Evolutionary conservation across 2,329 filamentous ascomycete species (phyloP).

Genomic region (Colletotrichum orchidophilum): DNA sequence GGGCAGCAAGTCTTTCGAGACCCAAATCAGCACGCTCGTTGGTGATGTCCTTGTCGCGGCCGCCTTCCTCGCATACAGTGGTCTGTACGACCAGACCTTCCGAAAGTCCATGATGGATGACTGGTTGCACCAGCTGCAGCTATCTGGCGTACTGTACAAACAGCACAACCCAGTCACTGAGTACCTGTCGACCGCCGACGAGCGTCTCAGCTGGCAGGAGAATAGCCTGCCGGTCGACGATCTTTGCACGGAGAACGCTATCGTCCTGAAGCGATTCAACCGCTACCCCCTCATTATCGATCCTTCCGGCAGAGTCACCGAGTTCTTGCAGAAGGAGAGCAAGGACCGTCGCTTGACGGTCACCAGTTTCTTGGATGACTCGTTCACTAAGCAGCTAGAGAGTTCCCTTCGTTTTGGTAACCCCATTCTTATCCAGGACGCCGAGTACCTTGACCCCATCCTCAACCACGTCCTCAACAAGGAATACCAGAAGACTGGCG

Average conservation of each 20-base stretch:
- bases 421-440: conserved; percentile 97
- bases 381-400: conserved; percentile 97
- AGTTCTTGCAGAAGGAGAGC: conserved; percentile 95
- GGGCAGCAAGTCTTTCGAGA: conserved; percentile 97
- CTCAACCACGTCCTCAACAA: conserved; percentile 99
- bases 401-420: conserved; percentile 98
- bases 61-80: conserved; percentile 95
- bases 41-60: conserved; percentile 97
- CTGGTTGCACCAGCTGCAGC: conserved; percentile 91
- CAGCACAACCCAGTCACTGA: conserved; percentile 93
- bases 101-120: conserved; percentile 98
- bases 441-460: conserved; percentile 95
- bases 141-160: conserved; percentile 95
- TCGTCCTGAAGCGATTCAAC: conserved; percentile 97
- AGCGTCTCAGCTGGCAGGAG: conserved; percentile 93
- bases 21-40: conserved; percentile 94
- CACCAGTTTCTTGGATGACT: conserved; percentile 97
- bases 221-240: conserved; percentile 95
- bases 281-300: conserved; percentile 98
- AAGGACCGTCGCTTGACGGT: conserved; percentile 93
- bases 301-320: conserved; percentile 91
- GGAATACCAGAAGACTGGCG: conserved; percentile 98
- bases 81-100: conserved; percentile 98
- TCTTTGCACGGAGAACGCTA: conserved; percentile 97
- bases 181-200: conserved; percentile 95